A percentile compares a stretch with the other conserved stretches of the same genome.
phyloP scores from a whole-genome alignment of 1,284 basidiomycete species.

The Cronartium ribicola region DNA sequence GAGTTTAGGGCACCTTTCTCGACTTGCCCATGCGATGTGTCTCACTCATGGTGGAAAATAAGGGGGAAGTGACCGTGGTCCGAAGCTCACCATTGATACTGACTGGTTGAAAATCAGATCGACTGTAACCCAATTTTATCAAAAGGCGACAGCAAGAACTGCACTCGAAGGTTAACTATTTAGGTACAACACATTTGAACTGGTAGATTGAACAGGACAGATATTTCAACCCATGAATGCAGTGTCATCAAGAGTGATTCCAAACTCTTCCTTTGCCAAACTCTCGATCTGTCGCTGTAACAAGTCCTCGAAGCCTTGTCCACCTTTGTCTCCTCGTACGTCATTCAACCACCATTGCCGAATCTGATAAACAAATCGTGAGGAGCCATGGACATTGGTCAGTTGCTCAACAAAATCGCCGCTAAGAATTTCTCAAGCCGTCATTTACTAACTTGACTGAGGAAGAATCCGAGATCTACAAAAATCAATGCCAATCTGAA shows the following conservation, averaged over 20 bases:
- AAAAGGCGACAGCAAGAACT: too few species aligned
- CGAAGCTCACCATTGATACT: too few species aligned
- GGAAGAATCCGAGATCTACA: slow-evolving; percentile 25
- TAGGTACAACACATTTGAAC: too few species aligned
- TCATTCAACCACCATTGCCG: slow-evolving; percentile 32
- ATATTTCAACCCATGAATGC: slow-evolving; percentile 19
- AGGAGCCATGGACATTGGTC: not conserved
- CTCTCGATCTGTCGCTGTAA: slow-evolving; percentile 21
- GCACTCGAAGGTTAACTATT: too few species aligned
- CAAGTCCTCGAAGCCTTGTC: slow-evolving; percentile 36
- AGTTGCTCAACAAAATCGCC: not conserved
- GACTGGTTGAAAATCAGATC: too few species aligned
- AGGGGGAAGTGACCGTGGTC: too few species aligned
- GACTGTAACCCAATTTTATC: too few species aligned
- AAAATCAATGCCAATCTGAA: slow-evolving; percentile 11
- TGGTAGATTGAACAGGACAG: not conserved
- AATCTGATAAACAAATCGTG: slow-evolving; percentile 1
- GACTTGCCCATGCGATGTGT: too few species aligned
- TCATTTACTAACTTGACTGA: slow-evolving; percentile 15
- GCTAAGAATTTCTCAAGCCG: not conserved
- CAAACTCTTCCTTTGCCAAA: slow-evolving; percentile 36
- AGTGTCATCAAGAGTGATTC: slow-evolving; percentile 13
- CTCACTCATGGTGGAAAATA: too few species aligned
- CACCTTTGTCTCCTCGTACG: not conserved
- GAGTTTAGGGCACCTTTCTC: too few species aligned